A percentile compares a stretch with the other conserved stretches of the same genome.
These are phyloP conservation scores for Fremontodendron californicum DNA, from an alignment of 345 rosid species.

Conservation along the genomic window DNA sequence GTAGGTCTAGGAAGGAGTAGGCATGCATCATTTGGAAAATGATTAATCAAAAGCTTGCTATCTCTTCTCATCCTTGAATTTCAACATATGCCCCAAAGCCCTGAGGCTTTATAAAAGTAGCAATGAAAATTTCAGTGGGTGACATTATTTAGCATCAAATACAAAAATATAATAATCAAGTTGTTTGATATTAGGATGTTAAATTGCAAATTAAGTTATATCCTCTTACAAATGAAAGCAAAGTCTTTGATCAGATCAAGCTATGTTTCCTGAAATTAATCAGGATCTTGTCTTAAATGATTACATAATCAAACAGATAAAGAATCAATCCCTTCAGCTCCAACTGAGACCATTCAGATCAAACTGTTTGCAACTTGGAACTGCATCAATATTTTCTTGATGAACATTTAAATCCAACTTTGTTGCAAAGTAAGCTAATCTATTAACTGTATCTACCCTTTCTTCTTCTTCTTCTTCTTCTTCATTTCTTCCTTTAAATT, in stretches of 20 bases:
- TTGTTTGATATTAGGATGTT: not conserved
- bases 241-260: not conserved
- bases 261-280: not conserved
- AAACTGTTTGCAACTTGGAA: slow-evolving; percentile 57
- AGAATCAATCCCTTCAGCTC: slow-evolving; percentile 35
- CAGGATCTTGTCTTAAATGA: not conserved
- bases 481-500: slow-evolving; percentile 29
- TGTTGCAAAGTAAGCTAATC: slow-evolving; percentile 37
- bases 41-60: too few species aligned
- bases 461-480: slow-evolving; percentile 30
- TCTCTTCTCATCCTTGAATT: too few species aligned
- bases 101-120: too few species aligned
- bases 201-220: not conserved
- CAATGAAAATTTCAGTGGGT: too few species aligned
- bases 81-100: too few species aligned
- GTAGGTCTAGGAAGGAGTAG: too few species aligned
- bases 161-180: not conserved
- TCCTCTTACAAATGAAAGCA: not conserved
- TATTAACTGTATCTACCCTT: slow-evolving; percentile 23
- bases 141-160: too few species aligned
- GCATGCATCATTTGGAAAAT: too few species aligned
- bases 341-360: slow-evolving; percentile 92
- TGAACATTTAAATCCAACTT: slow-evolving; percentile 71
- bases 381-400: slow-evolving; percentile 47
- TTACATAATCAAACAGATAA: not conserved